phyloP scores from a whole-genome alignment of 108 stramenopile species.

The Cylindrotheca fusiformis region DNA sequence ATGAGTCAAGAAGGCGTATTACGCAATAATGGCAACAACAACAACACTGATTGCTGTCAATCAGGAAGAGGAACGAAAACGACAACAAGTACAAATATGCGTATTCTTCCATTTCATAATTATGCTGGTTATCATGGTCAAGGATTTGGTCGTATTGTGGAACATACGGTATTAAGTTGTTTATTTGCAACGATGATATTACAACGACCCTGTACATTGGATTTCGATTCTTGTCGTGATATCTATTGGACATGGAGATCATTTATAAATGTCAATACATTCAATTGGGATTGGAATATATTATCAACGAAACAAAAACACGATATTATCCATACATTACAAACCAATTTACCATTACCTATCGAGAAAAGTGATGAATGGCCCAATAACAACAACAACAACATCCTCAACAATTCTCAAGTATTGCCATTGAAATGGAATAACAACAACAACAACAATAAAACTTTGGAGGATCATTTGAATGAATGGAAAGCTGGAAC shows the following conservation, averaged over 20 bases:
- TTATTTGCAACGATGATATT: conserved; percentile 6
- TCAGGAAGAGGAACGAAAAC: no score
- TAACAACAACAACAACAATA: neutral
- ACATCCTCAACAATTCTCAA: neutral
- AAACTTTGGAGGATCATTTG: neutral
- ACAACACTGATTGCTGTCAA: no score
- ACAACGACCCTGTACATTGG: conserved; percentile 9
- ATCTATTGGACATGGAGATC: neutral
- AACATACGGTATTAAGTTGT: conserved; percentile 6
- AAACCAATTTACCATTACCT: neutral
- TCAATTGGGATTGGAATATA: neutral
- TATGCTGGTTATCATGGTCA: conserved; percentile 16
- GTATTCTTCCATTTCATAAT: neutral
- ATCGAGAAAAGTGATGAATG: neutral
- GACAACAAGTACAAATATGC: no score
- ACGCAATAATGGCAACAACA: no score
- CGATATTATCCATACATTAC: neutral
- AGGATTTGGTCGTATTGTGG: conserved; percentile 17
- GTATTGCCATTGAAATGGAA: neutral
- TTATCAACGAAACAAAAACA: neutral
- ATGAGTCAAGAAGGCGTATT: no score
- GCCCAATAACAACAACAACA: neutral
- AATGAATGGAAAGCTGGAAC: neutral
- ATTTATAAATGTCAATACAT: neutral
- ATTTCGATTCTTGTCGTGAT: conserved; percentile 1